Conservation (phyloP, 129 eudicot species). For the Flaveria brownii region DNA sequence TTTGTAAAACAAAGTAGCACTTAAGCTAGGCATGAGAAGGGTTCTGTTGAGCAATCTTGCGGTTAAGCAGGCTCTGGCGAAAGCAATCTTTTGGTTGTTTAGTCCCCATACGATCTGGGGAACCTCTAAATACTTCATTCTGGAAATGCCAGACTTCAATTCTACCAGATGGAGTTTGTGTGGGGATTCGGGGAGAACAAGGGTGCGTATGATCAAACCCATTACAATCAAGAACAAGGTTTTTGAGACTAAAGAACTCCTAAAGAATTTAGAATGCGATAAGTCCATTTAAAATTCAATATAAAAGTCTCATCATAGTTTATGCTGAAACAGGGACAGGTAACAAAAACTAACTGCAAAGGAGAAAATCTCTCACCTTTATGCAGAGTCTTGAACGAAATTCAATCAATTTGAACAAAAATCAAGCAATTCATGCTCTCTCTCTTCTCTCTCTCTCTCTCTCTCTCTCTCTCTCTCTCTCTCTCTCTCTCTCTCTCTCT, state of each 20-base stretch:
- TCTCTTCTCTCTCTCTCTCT: too few species aligned
- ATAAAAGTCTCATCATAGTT: too few species aligned
- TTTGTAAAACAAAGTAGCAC: slow-evolving; percentile 91
- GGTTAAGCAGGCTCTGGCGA: slow-evolving; percentile 92
- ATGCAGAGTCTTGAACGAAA: not conserved
- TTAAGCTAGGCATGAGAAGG: slow-evolving; percentile 89
- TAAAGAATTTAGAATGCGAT: slow-evolving; percentile 31
- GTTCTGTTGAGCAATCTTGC: slow-evolving; percentile 81
- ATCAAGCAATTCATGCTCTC: too few species aligned
- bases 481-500: too few species aligned
- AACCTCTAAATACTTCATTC: slow-evolving; percentile 62
- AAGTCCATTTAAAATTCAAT: slow-evolving; percentile 47
- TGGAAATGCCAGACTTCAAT: slow-evolving; percentile 6
- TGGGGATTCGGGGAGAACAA: slow-evolving; percentile 44
- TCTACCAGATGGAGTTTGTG: slow-evolving; percentile 23
- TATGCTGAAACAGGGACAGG: too few species aligned
- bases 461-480: too few species aligned
- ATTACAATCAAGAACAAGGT: slow-evolving; percentile 43
- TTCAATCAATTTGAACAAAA: too few species aligned
- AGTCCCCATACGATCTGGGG: slow-evolving; percentile 98
- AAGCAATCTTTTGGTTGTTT: slow-evolving; percentile 92
- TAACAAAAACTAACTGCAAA: too few species aligned
- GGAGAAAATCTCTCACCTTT: not conserved
- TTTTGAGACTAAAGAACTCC: slow-evolving; percentile 54
- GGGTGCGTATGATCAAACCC: slow-evolving; percentile 49